Conservation (phyloP, 164 flowering plant species). For the Kalanchoe fedtschenkoi region DNA sequence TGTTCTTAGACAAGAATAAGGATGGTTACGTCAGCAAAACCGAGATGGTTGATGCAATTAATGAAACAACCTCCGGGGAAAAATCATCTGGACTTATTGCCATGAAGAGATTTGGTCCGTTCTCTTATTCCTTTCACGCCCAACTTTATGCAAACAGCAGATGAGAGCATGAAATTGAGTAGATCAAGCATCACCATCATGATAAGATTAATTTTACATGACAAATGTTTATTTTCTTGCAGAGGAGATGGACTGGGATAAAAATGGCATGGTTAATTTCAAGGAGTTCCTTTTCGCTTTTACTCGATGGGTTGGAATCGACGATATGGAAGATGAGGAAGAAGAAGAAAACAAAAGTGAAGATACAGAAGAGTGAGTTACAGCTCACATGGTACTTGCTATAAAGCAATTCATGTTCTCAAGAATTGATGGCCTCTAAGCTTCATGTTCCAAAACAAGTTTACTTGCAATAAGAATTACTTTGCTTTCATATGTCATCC, state of each 20-base stretch:
- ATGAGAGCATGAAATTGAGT: neutral
- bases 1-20: constrained; percentile 84
- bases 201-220: neutral
- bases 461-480: too few species aligned
- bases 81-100: neutral
- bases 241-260: constrained; percentile 99
- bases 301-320: too few species aligned
- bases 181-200: neutral
- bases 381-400: too few species aligned
- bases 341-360: too few species aligned
- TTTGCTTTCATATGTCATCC: too few species aligned
- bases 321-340: too few species aligned
- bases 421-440: too few species aligned
- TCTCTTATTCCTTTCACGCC: neutral
- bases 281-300: constrained; percentile 93
- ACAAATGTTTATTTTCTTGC: constrained; percentile 13
- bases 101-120: neutral
- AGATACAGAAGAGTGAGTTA: too few species aligned
- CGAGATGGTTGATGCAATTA: constrained; percentile 54
- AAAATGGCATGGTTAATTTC: constrained; percentile 90
- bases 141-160: neutral
- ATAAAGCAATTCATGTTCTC: too few species aligned
- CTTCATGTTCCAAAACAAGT: too few species aligned
- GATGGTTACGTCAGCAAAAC: constrained; percentile 88
- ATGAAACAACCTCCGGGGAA: neutral